Evolutionary conservation across 495 filamentous ascomycete genomes (phyloP), one percentile per base, ranked within the genome.

Genomic region (Diplogelasinospora grovesii): DNA sequence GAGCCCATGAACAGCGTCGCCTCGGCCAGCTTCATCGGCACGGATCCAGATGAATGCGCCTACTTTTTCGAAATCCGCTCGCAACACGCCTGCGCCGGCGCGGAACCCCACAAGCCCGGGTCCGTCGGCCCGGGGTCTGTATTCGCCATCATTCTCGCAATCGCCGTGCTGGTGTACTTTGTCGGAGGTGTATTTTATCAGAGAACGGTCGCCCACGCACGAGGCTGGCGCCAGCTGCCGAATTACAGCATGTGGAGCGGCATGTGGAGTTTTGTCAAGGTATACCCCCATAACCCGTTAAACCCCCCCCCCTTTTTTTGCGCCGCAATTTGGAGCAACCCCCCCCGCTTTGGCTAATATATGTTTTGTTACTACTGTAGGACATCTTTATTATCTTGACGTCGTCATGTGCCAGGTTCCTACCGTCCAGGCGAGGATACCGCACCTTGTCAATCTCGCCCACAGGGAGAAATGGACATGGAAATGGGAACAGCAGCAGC

Each of bases 11-110:
- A 59, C 27, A 52, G 49, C n/a, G 50, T 57, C 0, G 75, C 78
- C 19, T 75, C 82, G 11, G 76, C 79, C 10, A 83, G 85, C 4
- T 99, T 94, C 58, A 79, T 97, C 35, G 87, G 85, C 41, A 76
- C 83, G 15, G 81, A 82, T 61, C 77, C 77, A 4, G 87, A 96
- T 53, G 78, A 86, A 34, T 99, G 93, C 68, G 76, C 85, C n/a
- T 99, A 96, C 64, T 85, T 93, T 60, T 99, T 99, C 65, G 89
- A 95, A 60, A 78, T 89, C n/a, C 85, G 89, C 41, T 88, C 86
- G 31, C 74, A 75, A 31, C 80, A 86, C 26, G 90, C 89, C 6
- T 99, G 93, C 58, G 83, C 84, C 5, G 61, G 57, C 25, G 66
- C 70, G 0, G 70, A 59, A 64, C 76, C 69, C 50, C 81, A 70